Evolutionary conservation across 768 basidiomycete species (phyloP), one percentile per base, ranked within the genome.

Genomic region (Trametes villosa): DNA sequence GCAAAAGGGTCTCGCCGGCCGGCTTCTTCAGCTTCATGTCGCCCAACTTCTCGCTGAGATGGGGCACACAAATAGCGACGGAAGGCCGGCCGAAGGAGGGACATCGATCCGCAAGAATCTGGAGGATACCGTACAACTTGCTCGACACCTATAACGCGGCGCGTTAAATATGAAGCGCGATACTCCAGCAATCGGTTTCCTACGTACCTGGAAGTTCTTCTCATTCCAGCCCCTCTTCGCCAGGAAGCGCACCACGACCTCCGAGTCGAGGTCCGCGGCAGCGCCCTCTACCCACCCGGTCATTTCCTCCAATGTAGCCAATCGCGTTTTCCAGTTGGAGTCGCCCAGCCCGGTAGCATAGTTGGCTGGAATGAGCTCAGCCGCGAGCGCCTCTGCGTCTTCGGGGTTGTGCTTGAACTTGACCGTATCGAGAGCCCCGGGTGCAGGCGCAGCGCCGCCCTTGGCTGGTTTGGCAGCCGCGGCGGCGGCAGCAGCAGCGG

Each of bases 11-110:
- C 46, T 99, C 97, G 22, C 93, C 91, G 22, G 96, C 93, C 5
- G 96, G 91, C 72, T 98, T 98, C 80, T 98, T 98, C 60, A 99
- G 76, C 71, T 99, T 99, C 76, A 92, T 77, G 70, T 99, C 97
- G 22, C 97, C 97, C 47, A 99, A 78, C 75, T 99, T 98, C 75
- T 99, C 97, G 38, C 86, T 86, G 24, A 98, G 77, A 73, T 94
- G 91, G 4, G 86, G 82, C 4, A 94, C 84, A 54, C 84, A 87
- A 22, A 98, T 76, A 1, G 95, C 96, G 8, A 86, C 83, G 53
- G 92, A 94, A 1, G 94, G 87, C 66, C 88, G 84, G 29, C 92
- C 88, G 73, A 98, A 98, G 1, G 87, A 84, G 1, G 94, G 87
- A 67, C 88, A 93, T 34, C 80, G 78, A 65, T 92, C 86, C 2